phyloP scores from a whole-genome alignment of 768 basidiomycete genomes.

The Hygrophorus pudorinus region DNA sequence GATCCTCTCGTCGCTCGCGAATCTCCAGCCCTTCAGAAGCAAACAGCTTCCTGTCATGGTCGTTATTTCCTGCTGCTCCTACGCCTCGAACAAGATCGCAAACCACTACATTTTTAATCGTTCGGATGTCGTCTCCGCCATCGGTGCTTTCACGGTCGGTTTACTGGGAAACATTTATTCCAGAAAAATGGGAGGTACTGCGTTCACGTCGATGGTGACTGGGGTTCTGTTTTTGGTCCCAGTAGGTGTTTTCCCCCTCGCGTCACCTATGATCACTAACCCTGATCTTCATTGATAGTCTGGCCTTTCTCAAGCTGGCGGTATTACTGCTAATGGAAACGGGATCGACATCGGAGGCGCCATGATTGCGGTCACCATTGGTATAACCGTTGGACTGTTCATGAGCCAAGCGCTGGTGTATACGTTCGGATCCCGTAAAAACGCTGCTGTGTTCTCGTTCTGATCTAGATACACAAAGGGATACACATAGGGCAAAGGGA shows the following conservation, averaged over 20 bases:
- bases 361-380: conserved; percentile 86
- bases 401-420: conserved; percentile 84
- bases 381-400: conserved; percentile 83
- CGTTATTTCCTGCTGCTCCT: conserved; percentile 70
- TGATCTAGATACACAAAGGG: conserved; percentile 19
- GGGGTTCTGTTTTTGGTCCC: conserved; percentile 83
- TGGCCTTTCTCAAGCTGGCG: conserved; percentile 79
- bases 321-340: conserved; percentile 70
- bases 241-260: conserved; percentile 35
- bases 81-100: conserved; percentile 71
- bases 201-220: conserved; percentile 86
- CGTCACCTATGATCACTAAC: conserved; percentile 2
- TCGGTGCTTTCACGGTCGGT: conserved; percentile 77
- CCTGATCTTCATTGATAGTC: conserved; percentile 34
- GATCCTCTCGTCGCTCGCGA: conserved; percentile 59
- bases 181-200: conserved; percentile 73
- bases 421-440: conserved; percentile 77
- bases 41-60: conserved; percentile 77
- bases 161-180: conserved; percentile 75
- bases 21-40: conserved; percentile 67
- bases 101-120: conserved; percentile 81
- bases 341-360: conserved; percentile 80
- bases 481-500: background rate
- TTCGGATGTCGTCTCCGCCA: conserved; percentile 75
- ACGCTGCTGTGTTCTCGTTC: conserved; percentile 80